A percentile compares a stretch with the other conserved stretches of the same genome.
Conservation (phyloP, 2,329 filamentous ascomycete genomes). For the Myrmaecium sp. region DNA sequence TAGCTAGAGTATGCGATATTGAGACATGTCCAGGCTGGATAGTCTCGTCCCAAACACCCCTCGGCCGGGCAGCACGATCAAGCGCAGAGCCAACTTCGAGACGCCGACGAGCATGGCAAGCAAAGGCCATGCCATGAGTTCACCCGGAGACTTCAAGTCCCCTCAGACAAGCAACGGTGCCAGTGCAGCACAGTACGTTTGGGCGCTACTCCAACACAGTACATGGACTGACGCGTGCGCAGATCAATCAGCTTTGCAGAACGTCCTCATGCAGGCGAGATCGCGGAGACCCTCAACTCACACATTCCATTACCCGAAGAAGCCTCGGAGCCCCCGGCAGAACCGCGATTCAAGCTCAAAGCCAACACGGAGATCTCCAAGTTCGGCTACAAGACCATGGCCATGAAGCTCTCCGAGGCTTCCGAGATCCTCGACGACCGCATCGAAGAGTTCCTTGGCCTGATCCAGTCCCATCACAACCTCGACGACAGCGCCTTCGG, state of each 20-base stretch:
- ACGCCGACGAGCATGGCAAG: conserved; percentile 30
- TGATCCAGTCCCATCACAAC: conserved; percentile 57
- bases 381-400: conserved; percentile 77
- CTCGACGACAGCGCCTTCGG: conserved; percentile 71
- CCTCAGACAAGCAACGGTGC: conserved; percentile 19
- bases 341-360: conserved; percentile 67
- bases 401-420: conserved; percentile 84
- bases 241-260: conserved; percentile 55
- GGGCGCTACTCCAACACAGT: conserved; percentile 1
- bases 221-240: conserved; percentile 6
- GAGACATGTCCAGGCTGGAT: conserved; percentile 22
- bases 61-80: conserved; percentile 29
- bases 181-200: conserved; percentile 24
- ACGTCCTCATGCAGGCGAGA: conserved; percentile 62
- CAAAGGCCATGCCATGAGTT: conserved; percentile 30
- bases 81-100: conserved; percentile 36
- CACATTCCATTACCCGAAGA: conserved; percentile 51
- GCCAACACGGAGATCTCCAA: conserved; percentile 82
- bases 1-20: no score
- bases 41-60: conserved; percentile 29
- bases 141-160: conserved; percentile 29
- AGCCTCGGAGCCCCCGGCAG: conserved; percentile 53
- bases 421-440: conserved; percentile 89
- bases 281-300: conserved; percentile 67
- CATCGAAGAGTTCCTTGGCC: conserved; percentile 72